Base-by-base conservation (phyloP, 2,329 filamentous ascomycete genomes). In the Clarireedia homoeocarpa region DNA sequence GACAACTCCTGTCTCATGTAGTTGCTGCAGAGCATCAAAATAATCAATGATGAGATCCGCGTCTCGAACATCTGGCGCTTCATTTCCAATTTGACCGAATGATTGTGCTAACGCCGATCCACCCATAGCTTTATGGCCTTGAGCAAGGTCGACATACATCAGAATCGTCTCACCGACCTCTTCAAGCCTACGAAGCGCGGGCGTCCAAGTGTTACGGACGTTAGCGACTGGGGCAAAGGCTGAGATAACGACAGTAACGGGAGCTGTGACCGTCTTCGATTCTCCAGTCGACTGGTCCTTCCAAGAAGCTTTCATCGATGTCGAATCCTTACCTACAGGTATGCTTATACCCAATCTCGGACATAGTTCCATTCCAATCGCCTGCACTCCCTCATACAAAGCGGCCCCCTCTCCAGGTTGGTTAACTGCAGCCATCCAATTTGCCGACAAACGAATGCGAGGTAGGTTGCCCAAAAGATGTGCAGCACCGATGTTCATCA, bases 251-350 rank as follows among this genome's bases (percentile, higher is more conserved):
- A 95, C 80, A 0, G 92, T 95, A 65, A 97, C 82, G 1, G 94
- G 94, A 4, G 94, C 89, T 39, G 90, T 96, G 50, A 97, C 92
- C 62, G 91, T 91, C 74, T 88, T 94, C 14, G 79, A 74, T 59
- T 88, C 79, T 17, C 82, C 81, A 30, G 77, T 81, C 56, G 80
- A 75, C 59, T 77, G 75, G 63, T 92, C 88, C 67, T 84, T 87
- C 94, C 94, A 97, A 55, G 90, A 90, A 66, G 95, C 92, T 77
- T 96, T 96, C 94, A 99, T 97, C 2, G 91, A 96, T 72, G 95
- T 96, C 0, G 92, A 97, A 71, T 99, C 94, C 74, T 99, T 97
- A 55, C 94, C 94, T 7, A 97, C 94, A 4, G 94, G 94, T 58
- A 99, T 97, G 56, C 88, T 90, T 59, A 99, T 84, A 36, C 89